phyloP scores from a whole-genome alignment of 129 eudicot genomes.

The Pulicaria dysenterica region DNA sequence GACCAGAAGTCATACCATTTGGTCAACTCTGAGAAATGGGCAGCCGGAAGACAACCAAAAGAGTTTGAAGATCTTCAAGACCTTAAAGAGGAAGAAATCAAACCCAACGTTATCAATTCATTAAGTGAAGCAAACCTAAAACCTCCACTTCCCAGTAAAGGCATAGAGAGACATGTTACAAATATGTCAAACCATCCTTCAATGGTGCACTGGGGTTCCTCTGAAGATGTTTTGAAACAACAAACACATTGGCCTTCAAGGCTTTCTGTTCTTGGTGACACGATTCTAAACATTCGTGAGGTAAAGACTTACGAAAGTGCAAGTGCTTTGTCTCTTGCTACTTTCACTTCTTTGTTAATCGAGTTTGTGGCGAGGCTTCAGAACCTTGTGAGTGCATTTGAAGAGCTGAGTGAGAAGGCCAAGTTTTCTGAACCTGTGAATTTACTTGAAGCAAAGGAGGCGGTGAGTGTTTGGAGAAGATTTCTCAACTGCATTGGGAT shows the following conservation, averaged over 20 bases:
- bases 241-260: conserved; percentile 93
- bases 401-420: conserved; percentile 73
- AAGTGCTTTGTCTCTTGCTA: conserved; percentile 71
- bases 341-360: conserved; percentile 73
- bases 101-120: conserved; percentile 60
- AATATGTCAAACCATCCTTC: conserved; percentile 50
- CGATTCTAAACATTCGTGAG: conserved; percentile 70
- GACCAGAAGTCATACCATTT: conserved; percentile 87
- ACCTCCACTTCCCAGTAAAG: conserved; percentile 43
- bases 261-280: conserved; percentile 68
- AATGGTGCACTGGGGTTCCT: conserved; percentile 58
- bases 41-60: conserved; percentile 52
- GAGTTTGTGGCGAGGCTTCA: conserved; percentile 97
- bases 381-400: conserved; percentile 65
- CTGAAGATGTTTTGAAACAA: conserved; percentile 51
- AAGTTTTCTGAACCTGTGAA: conserved; percentile 58
- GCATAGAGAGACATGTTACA: conserved; percentile 37
- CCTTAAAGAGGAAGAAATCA: conserved; percentile 63
- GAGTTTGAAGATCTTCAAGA: conserved; percentile 72
- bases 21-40: conserved; percentile 71
- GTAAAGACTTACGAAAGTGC: conserved; percentile 83
- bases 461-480: conserved; percentile 37
- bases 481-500: conserved; percentile 39
- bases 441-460: conserved; percentile 37
- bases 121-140: conserved; percentile 61